Evolutionary conservation across 306 rosid genomes (phyloP), one percentile per base, ranked within the genome.

Genomic region (Dalbergia cochinchinensis): DNA sequence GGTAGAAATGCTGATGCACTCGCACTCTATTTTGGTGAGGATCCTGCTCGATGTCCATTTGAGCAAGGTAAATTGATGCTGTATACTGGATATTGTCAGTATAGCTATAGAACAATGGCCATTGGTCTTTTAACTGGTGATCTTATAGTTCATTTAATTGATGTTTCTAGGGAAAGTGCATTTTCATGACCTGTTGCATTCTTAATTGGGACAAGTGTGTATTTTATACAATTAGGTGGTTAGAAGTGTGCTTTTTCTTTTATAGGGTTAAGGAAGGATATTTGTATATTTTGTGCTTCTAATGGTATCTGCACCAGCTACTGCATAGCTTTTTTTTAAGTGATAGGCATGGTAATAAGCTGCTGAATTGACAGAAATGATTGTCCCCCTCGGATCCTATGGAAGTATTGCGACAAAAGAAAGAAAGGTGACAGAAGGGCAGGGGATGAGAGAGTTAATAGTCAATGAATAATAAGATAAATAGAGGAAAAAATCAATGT

Each of bases 1-100:
- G 99, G 99, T 84, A 91, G 92, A 89, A 91, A 89, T 70, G 99
- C 99, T 3, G 99, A 96, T 88, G 94, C 91, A 57, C 98, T 96
- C 80, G 97, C 96, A 31, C 83, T 80, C 37, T 96, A 96, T 85
- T 93, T 96, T 73, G 94, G 94, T 10, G 99, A 96, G 90, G 98
- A 96, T 87, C 99, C 99, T 72, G 84, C 93, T 18, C 88, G 91
- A 13, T 93, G 85, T 87, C 97, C 98, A 18, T 91, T 92, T 82
- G 99, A 96, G 80, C 99, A 96, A 89, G 98, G 99, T 93, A 85
- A 82, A 86, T 80, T 76, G 71, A 19, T 70, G 78, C 55, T 68
- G 15, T n/a, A 54, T 72, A 18, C 18, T 22, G 39, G 31, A 53
- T n/a, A 34, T 12, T 80, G 34, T 42, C 47, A 42, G 7, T 37